phyloP scores from a whole-genome alignment of 2,329 filamentous ascomycete genomes.

The Curvularia sp. region DNA sequence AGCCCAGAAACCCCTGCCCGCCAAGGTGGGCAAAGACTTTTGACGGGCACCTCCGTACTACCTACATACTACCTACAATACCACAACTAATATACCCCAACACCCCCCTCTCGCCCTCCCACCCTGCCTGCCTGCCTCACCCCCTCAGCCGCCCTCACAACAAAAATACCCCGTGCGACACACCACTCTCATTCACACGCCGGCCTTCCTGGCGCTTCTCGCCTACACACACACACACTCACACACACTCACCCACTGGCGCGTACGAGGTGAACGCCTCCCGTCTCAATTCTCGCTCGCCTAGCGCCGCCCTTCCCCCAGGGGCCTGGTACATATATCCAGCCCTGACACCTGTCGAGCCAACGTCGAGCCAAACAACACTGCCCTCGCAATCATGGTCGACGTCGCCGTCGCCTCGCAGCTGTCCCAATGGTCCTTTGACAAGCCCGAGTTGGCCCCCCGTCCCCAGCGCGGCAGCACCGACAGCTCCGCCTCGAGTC shows the following conservation, averaged over 20 bases:
- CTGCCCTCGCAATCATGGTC: slow-evolving; percentile 37
- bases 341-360: slow-evolving; percentile 8
- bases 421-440: slow-evolving; percentile 50
- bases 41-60: too few relatives aligned
- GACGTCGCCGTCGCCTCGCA: slow-evolving; percentile 43
- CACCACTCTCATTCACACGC: slow-evolving; percentile 32
- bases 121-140: slow-evolving; percentile 6
- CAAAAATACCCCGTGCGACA: slow-evolving; percentile 22
- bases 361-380: not conserved
- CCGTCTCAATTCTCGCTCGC: not conserved
- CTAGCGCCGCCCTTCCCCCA: too few relatives aligned
- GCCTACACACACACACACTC: slow-evolving; percentile 25
- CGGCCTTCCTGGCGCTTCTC: slow-evolving; percentile 32
- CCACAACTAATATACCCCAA: too few relatives aligned
- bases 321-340: not conserved
- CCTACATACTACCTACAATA: too few relatives aligned
- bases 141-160: not conserved
- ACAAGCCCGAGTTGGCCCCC: slow-evolving; percentile 37
- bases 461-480: slow-evolving; percentile 41
- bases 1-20: too few relatives aligned
- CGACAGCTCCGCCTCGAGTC: slow-evolving; percentile 45
- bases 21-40: too few relatives aligned
- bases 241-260: not conserved
- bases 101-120: not conserved
- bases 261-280: not conserved